These are phyloP conservation scores for Candida hungchunana DNA, from an alignment of 805 yeast genomes.

Conservation along the genomic window DNA sequence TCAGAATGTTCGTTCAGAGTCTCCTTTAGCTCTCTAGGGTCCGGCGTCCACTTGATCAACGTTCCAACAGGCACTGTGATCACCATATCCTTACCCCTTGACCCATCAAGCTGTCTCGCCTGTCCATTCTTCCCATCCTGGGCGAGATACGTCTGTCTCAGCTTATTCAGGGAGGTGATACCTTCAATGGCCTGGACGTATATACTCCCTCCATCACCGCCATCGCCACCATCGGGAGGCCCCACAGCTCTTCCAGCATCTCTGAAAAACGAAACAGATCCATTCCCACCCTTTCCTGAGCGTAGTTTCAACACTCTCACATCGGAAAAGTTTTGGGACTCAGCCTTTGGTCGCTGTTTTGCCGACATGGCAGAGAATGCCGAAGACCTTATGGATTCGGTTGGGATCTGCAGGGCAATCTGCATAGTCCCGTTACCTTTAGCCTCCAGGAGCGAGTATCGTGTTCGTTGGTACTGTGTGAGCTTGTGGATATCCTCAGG, in stretches of 20 bases:
- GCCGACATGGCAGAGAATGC: slow-evolving; percentile 34
- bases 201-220: slow-evolving; percentile 88
- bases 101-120: slow-evolving; percentile 80
- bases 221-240: slow-evolving; percentile 99
- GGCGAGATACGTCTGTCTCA: slow-evolving; percentile 67
- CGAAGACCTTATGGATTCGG: slow-evolving; percentile 26
- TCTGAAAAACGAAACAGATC: slow-evolving; percentile 78
- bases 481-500: slow-evolving; percentile 1
- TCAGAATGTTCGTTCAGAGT: slow-evolving; percentile 14
- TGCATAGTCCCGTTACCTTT: slow-evolving; percentile 9
- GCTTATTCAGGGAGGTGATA: slow-evolving; percentile 63
- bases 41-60: slow-evolving; percentile 77
- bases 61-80: slow-evolving; percentile 93
- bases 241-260: slow-evolving; percentile 84
- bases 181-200: slow-evolving; percentile 79
- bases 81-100: slow-evolving; percentile 71
- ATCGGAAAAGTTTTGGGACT: slow-evolving; percentile 51
- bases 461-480: slow-evolving; percentile 2
- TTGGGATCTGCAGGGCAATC: slow-evolving; percentile 13
- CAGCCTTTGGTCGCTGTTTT: slow-evolving; percentile 41
- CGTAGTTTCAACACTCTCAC: slow-evolving; percentile 58
- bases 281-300: slow-evolving; percentile 89
- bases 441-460: slow-evolving; percentile 7
- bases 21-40: slow-evolving; percentile 45
- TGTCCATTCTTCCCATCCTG: slow-evolving; percentile 69